A percentile compares a stretch with the other conserved stretches of the same genome.
phyloP scores from a whole-genome alignment of 2,329 filamentous ascomycete genomes.

The Colletotrichum phormii region DNA sequence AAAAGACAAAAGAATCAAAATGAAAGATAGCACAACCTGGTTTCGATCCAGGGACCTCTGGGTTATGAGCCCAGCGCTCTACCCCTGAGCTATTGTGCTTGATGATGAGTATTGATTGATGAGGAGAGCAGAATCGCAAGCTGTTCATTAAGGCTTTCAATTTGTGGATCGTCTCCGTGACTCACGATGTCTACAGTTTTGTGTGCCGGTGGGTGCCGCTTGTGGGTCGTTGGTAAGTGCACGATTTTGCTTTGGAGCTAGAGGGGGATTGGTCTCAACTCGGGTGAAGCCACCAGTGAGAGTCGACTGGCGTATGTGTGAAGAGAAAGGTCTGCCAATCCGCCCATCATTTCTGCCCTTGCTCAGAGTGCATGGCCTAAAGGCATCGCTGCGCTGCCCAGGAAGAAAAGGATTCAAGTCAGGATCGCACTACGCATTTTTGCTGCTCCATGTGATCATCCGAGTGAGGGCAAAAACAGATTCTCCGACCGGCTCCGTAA shows the following conservation, averaged over 20 bases:
- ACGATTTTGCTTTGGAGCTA: not conserved
- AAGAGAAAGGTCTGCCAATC: not conserved
- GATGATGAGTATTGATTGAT: not conserved
- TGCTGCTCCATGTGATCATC: not conserved
- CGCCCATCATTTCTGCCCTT: too few relatives aligned
- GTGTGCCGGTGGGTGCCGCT: not conserved
- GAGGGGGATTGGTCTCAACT: not conserved
- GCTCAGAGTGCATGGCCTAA: not conserved
- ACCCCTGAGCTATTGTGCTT: conserved; percentile 36
- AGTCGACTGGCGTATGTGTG: not conserved
- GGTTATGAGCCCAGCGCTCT: conserved; percentile 36
- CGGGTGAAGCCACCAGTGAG: not conserved
- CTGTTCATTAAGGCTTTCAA: not conserved
- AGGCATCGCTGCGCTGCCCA: too few relatives aligned
- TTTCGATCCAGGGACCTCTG: conserved; percentile 34
- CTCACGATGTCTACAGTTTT: not conserved
- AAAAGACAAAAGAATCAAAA: not conserved
- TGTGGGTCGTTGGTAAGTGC: not conserved
- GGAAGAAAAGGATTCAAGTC: not conserved
- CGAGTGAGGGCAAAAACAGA: not conserved
- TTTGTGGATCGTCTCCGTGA: not conserved
- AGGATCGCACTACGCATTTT: not conserved
- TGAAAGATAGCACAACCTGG: conserved; percentile 21
- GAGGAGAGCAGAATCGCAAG: rapidly evolving
- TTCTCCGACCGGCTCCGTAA: not conserved